A percentile compares a stretch with the other conserved stretches of the same genome.
Conservation (phyloP, 306 rosid genomes). For the Mucuna pruriens region DNA sequence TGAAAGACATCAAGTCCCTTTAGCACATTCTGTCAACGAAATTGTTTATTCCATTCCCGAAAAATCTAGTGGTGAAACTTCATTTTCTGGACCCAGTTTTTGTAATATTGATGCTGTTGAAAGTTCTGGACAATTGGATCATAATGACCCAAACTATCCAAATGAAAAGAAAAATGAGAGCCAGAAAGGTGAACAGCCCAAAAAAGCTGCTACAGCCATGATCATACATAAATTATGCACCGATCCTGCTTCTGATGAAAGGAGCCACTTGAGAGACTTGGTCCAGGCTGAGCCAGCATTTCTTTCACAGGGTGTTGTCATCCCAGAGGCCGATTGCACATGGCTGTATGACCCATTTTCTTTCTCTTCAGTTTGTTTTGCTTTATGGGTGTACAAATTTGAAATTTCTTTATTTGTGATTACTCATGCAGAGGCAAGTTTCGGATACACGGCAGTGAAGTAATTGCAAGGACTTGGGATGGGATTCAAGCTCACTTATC, state of each 20-base stretch:
- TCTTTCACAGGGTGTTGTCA: neutral
- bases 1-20: too few relatives aligned
- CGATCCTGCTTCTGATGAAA: constrained; percentile 25
- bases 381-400: neutral
- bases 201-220: neutral
- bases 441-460: constrained; percentile 31
- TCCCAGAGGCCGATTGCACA: constrained; percentile 23
- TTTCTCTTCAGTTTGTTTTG: neutral
- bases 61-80: constrained; percentile 8
- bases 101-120: constrained; percentile 19
- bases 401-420: constrained; percentile 5
- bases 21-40: too few relatives aligned
- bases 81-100: constrained; percentile 10
- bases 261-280: neutral
- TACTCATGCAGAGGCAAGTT: constrained; percentile 50
- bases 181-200: neutral
- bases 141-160: constrained; percentile 15
- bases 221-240: neutral
- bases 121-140: neutral
- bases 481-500: constrained; percentile 55
- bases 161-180: neutral
- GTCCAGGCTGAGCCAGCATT: neutral
- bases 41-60: neutral
- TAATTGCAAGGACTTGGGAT: constrained; percentile 15
- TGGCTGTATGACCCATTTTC: constrained; percentile 46